Evolutionary conservation across 2,329 filamentous ascomycete genomes (phyloP).

Genomic region (Thielaviopsis euricoi): DNA sequence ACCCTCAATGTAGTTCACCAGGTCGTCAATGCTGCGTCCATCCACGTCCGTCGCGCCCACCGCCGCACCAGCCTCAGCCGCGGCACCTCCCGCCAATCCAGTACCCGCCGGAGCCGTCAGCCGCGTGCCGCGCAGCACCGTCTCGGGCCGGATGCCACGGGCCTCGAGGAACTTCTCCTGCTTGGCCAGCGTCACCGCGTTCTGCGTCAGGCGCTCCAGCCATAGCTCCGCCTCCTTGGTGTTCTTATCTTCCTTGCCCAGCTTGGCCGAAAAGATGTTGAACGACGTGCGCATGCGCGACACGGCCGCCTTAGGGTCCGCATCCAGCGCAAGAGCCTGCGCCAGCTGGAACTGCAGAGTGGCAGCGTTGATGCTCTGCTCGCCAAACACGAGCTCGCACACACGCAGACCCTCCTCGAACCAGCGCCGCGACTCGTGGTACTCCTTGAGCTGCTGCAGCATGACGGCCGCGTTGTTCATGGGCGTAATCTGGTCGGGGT

Average conservation of each 20-base stretch:
- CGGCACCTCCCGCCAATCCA: conserved; percentile 17
- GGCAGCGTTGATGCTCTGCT: conserved; percentile 79
- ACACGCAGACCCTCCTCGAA: conserved; percentile 85
- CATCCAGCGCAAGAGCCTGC: conserved; percentile 87
- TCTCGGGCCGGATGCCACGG: conserved; percentile 51
- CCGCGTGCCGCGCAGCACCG: conserved; percentile 32
- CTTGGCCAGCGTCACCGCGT: conserved; percentile 86
- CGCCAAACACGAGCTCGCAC: conserved; percentile 79
- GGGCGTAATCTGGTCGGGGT: conserved; percentile 95
- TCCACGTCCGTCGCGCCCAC: conserved; percentile 32
- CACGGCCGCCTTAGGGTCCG: conserved; percentile 83
- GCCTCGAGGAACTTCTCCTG: conserved; percentile 76
- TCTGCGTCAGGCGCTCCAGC: conserved; percentile 91
- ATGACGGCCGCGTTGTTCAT: conserved; percentile 98
- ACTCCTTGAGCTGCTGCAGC: conserved; percentile 89
- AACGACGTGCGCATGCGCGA: conserved; percentile 90
- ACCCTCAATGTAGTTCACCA: conserved; percentile 90
- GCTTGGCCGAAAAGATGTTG: conserved; percentile 78
- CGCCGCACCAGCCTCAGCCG: not conserved
- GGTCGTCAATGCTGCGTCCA: conserved; percentile 75
- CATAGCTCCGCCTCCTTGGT: conserved; percentile 95
- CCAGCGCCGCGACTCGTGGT: conserved; percentile 88
- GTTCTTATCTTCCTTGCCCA: conserved; percentile 85
- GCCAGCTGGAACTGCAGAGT: conserved; percentile 95
- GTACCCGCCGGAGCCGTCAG: not conserved